These are phyloP conservation scores for Mollisiaceae sp. DNA, from an alignment of 2,329 filamentous ascomycete species.

Conservation along the genomic window DNA sequence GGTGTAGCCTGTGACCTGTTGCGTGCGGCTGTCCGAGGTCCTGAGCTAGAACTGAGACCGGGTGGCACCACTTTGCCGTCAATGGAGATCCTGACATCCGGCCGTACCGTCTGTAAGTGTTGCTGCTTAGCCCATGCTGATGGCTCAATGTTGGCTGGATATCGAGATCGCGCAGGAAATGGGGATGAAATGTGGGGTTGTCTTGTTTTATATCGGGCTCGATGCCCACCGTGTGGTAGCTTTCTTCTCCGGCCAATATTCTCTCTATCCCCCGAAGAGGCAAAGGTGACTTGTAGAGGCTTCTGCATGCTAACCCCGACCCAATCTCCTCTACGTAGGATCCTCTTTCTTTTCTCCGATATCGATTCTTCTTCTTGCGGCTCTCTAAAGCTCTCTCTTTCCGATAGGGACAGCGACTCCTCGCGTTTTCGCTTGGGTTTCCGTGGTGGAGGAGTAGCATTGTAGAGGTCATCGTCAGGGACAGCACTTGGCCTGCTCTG, in stretches of 20 bases:
- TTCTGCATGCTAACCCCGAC: constrained; percentile 37
- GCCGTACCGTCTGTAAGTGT: not conserved
- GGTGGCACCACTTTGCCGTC: constrained; percentile 33
- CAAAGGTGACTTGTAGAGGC: constrained; percentile 34
- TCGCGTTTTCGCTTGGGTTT: constrained; percentile 25
- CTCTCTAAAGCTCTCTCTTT: constrained; percentile 12
- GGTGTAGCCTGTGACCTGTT: constrained; percentile 21
- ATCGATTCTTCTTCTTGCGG: constrained; percentile 26
- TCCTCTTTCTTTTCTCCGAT: constrained; percentile 35
- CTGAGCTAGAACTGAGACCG: constrained; percentile 37
- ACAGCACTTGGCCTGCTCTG: constrained; percentile 16
- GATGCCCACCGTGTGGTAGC: constrained; percentile 28
- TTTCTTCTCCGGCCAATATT: constrained; percentile 39
- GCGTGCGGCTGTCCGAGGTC: constrained; percentile 13
- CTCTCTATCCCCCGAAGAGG: constrained; percentile 28
- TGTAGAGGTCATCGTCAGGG: constrained; percentile 34
- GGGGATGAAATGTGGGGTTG: constrained; percentile 30
- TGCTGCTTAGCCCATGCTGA: constrained; percentile 7
- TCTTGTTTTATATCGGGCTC: constrained; percentile 33
- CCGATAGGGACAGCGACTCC: constrained; percentile 9
- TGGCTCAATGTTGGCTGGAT: constrained; percentile 1
- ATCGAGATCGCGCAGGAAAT: constrained; percentile 20
- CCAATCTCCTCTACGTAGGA: constrained; percentile 42
- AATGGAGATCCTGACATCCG: constrained; percentile 41
- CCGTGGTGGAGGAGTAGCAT: constrained; percentile 32